Base-by-base conservation (phyloP, 441 rosid genomes). In the Melastoma candidum region DNA sequence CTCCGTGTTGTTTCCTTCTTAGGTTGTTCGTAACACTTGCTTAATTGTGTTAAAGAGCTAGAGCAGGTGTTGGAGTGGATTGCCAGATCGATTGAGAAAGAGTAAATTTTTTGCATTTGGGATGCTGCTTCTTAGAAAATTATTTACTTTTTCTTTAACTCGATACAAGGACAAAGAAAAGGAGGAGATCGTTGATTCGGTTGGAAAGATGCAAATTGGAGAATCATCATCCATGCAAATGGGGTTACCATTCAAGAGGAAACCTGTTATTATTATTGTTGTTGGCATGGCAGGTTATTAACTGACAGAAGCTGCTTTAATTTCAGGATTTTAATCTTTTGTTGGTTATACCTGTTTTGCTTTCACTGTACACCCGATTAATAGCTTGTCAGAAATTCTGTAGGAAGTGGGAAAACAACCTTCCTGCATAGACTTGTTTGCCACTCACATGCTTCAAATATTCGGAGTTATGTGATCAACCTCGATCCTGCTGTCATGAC, bases 401-500 rank as follows among this genome's bases (percentile, higher is more conserved):
- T 69, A 92, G 98, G 98, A 54, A 82, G 95, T 22, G 97, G 98
- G 12, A 90, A 92, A 62, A 88, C 98, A 2, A 92, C 95, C 10
- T 85, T 92, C 64, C 82, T 92, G 65, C 82, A 86, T 58, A 77
- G 95, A 71, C 70, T 92, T 70, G 86, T 88, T 53, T 84, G 79
- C 71, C 90, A 92, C 49, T 74, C 97, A 4, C 96, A 80, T 69
- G 92, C 87, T 51, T 67, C 90, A 2, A 82, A 84, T 22, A 70
- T 77, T 12, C 81, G 79, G 27, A 94, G 95, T 41, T 92, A 92
- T 69, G 98, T 92, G 22, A 67, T 92, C 72, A 92, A 88, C 64
- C 90, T 92, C 66, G 98, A 92, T 63, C 98, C 98, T 58, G 95
- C 95, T 55, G 89, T 92, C 46, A 74, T 88, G 95, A 77, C 92